Evolutionary conservation across 208 protist genomes (phyloP).

Genomic region (Leishmania braziliensis): DNA sequence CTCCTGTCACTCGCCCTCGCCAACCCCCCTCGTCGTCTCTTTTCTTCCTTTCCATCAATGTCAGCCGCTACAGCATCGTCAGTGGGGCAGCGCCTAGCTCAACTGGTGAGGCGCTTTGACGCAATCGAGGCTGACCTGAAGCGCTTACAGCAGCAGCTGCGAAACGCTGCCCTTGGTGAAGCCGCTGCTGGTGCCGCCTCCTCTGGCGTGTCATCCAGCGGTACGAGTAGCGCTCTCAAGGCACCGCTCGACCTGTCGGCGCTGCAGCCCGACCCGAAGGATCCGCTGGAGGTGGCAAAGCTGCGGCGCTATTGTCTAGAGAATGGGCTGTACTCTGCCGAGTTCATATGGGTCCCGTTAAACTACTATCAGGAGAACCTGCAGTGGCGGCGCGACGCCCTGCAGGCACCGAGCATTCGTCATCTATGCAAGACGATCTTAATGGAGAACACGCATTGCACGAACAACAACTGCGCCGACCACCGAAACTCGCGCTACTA

Average conservation of each 20-base stretch:
- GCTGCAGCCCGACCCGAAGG: conserved; percentile 61
- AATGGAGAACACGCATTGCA: conserved; percentile 93
- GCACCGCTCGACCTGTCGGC: conserved; percentile 32
- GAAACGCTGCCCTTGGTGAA: not conserved
- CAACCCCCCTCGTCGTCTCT: not conserved
- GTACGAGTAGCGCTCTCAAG: not conserved
- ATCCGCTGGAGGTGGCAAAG: conserved; percentile 65
- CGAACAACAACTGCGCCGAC: conserved; percentile 56
- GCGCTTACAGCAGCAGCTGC: conserved; percentile 22
- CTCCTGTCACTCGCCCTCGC: no score
- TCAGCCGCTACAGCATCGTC: not conserved
- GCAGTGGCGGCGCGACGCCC: conserved; percentile 80
- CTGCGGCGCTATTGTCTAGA: conserved; percentile 59
- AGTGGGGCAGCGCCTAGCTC: conserved; percentile 39
- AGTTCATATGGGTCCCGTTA: conserved; percentile 86
- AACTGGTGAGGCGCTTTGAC: conserved; percentile 45
- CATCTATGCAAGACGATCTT: conserved; percentile 94
- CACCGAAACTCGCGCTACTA: conserved; percentile 84
- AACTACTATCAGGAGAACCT: conserved; percentile 88
- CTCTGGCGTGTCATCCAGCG: not conserved
- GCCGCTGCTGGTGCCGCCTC: no score
- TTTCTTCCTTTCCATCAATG: not conserved
- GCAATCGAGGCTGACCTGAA: conserved; percentile 42
- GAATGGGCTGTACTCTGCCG: conserved; percentile 46
- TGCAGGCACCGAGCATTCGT: conserved; percentile 70